Percentiles rank a stretch among this genome's conserved stretches.
phyloP scores from a whole-genome alignment of 139 green algal genomes.

The Pleodorina starrii region DNA sequence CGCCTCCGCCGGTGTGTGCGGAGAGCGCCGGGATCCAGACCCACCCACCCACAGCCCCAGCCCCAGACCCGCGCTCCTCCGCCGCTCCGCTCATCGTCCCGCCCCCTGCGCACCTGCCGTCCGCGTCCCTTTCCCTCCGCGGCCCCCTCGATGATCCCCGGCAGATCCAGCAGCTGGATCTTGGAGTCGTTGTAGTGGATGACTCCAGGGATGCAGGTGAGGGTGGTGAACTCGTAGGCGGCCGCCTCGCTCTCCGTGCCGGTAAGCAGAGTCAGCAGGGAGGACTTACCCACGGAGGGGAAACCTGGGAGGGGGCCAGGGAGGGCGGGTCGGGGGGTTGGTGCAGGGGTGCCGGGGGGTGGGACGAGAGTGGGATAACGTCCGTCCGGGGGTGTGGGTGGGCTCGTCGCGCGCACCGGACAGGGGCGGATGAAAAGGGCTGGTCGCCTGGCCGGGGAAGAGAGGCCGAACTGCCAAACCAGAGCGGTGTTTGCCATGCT shows the following conservation, averaged over 20 bases:
- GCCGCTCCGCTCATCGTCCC: background rate
- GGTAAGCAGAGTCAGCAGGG: slow-evolving; percentile 94
- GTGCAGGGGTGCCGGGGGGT: no score
- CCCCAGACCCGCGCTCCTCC: background rate
- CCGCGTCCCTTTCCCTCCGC: slow-evolving; percentile 95
- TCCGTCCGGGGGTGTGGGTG: no score
- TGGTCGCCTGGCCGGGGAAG: no score
- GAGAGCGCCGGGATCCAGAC: no score
- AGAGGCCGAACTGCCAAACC: no score
- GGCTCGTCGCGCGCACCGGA: no score
- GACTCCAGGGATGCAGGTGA: slow-evolving; percentile 97
- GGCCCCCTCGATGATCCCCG: slow-evolving; percentile 99
- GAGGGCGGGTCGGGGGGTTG: no score
- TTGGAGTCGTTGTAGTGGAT: slow-evolving; percentile 99
- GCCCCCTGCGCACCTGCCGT: slow-evolving; percentile 72
- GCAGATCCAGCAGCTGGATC: slow-evolving; percentile 99
- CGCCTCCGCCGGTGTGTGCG: no score
- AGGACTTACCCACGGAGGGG: slow-evolving; percentile 98
- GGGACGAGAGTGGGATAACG: no score
- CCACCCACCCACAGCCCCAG: background rate
- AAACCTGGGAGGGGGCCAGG: slow-evolving; percentile 91
- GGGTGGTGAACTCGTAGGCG: slow-evolving; percentile 99
- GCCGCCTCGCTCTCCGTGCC: slow-evolving; percentile 90
- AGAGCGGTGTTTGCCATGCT: no score
- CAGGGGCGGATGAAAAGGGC: no score